Evolutionary conservation across 2,329 filamentous ascomycete species (phyloP).

Genomic region (Plenodomus biglobosus): DNA sequence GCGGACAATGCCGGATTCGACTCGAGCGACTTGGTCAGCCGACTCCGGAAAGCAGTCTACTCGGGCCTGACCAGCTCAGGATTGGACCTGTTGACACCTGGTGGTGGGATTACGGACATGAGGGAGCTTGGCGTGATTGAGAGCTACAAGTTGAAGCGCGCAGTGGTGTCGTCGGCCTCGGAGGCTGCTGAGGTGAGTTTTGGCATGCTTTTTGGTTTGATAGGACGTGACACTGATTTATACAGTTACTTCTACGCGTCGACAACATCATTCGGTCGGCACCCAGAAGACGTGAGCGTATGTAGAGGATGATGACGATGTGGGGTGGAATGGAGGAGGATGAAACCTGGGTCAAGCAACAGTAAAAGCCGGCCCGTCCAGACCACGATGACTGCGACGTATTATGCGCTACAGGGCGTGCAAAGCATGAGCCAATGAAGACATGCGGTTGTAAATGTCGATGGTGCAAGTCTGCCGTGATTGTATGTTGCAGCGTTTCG

Average conservation of each 20-base stretch:
- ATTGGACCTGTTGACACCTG: slow-evolving; percentile 82
- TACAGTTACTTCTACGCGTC: slow-evolving; percentile 81
- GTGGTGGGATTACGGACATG: slow-evolving; percentile 94
- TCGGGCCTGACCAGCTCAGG: slow-evolving; percentile 91
- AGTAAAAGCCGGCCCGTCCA: not conserved
- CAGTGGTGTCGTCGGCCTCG: slow-evolving; percentile 94
- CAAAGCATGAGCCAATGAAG: slow-evolving; percentile 13
- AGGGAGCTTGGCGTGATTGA: slow-evolving; percentile 92
- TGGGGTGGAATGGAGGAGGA: not conserved
- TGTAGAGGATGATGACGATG: slow-evolving; percentile 57
- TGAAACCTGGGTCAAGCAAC: not conserved
- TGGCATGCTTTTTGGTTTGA: not conserved
- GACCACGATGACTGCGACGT: slow-evolving; percentile 14
- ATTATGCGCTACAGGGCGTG: slow-evolving; percentile 31
- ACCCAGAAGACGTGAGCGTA: slow-evolving; percentile 77
- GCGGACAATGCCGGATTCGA: slow-evolving; percentile 97
- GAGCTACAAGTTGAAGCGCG: slow-evolving; percentile 97
- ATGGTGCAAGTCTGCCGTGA: not conserved
- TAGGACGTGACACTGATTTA: slow-evolving; percentile 30
- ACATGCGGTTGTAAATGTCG: slow-evolving; percentile 15
- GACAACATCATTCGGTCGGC: slow-evolving; percentile 98
- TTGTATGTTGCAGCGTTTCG: not conserved
- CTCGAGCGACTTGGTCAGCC: slow-evolving; percentile 88
- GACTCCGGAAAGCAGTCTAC: slow-evolving; percentile 91
- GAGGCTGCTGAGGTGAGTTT: slow-evolving; percentile 88